Percentiles rank a stretch among this genome's conserved stretches.
phyloP scores from a whole-genome alignment of 2,329 filamentous ascomycete genomes.

The Fragosphaeria purpurea region DNA sequence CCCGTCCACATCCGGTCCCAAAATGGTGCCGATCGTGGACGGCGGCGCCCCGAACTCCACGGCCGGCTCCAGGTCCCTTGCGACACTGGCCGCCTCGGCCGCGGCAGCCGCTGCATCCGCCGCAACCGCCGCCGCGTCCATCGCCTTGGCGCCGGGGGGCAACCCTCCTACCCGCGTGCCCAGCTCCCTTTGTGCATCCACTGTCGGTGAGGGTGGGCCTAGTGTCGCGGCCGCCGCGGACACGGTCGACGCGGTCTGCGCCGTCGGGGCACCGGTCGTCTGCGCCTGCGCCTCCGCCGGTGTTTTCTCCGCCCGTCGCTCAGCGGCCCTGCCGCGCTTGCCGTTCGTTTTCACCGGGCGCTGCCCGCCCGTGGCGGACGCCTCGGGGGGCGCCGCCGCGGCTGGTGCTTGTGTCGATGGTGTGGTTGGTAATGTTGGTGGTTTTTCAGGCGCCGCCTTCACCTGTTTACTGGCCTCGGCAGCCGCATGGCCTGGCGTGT shows the following conservation, averaged over 20 bases:
- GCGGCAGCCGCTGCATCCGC: conserved; percentile 1
- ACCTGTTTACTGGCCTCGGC: background rate
- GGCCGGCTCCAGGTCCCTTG: conserved; percentile 1
- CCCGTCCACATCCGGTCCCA: too few relatives aligned
- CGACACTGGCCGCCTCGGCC: background rate
- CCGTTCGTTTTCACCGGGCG: background rate
- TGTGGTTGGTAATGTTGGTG: too few relatives aligned
- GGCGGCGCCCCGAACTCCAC: too few relatives aligned
- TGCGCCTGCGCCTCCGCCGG: background rate
- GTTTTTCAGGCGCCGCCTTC: too few relatives aligned
- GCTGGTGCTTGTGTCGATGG: background rate
- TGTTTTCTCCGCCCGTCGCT: background rate
- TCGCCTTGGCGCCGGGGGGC: background rate
- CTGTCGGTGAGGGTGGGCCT: background rate
- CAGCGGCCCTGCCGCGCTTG: background rate
- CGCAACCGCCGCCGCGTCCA: background rate
- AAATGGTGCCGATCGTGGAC: too few relatives aligned
- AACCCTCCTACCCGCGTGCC: background rate
- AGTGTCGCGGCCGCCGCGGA: background rate
- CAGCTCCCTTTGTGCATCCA: background rate
- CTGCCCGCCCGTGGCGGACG: background rate
- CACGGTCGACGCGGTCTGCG: too few relatives aligned
- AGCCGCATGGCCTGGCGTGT: too few relatives aligned
- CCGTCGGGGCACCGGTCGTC: too few relatives aligned
- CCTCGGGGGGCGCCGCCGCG: background rate